Evolutionary conservation across 1,284 basidiomycete species (phyloP).

Genomic region (Cryptococcus depauperatus): DNA sequence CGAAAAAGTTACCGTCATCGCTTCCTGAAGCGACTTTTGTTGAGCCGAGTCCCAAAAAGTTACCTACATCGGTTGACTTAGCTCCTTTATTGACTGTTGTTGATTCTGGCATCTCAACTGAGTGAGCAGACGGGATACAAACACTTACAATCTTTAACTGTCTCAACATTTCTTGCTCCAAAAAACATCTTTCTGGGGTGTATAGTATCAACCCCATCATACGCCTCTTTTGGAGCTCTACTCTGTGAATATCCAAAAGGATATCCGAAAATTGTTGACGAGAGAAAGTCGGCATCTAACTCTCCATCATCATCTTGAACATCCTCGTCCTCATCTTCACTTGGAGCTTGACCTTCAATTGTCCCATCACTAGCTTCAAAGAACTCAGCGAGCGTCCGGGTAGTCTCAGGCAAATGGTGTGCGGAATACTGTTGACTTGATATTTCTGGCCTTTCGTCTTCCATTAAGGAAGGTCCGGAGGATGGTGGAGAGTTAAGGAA

Average conservation of each 20-base stretch:
- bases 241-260: conserved; percentile 6
- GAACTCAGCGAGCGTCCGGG: too few species aligned
- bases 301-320: conserved; percentile 29
- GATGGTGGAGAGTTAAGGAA: too few species aligned
- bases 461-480: too few species aligned
- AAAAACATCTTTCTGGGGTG: conserved; percentile 59
- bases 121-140: background rate
- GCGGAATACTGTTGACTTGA: too few species aligned
- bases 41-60: conserved; percentile 69
- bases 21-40: conserved; percentile 78
- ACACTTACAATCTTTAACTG: conserved; percentile 80
- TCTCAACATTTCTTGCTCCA: conserved; percentile 74
- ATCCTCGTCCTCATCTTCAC: conserved; percentile 27
- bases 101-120: background rate
- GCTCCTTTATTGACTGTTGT: background rate
- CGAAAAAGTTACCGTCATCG: conserved; percentile 68
- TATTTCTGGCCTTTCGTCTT: too few species aligned
- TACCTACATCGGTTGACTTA: conserved; percentile 51
- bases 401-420: too few species aligned
- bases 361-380: too few species aligned
- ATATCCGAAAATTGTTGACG: conserved; percentile 11
- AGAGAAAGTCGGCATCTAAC: conserved; percentile 13
- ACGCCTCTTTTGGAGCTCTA: conserved; percentile 16
- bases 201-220: conserved; percentile 52
- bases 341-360: conserved; percentile 12